Evolutionary conservation across 164 flowering plant genomes (phyloP), one percentile per base, ranked within the genome.

Genomic region (Litsea cubeba): DNA sequence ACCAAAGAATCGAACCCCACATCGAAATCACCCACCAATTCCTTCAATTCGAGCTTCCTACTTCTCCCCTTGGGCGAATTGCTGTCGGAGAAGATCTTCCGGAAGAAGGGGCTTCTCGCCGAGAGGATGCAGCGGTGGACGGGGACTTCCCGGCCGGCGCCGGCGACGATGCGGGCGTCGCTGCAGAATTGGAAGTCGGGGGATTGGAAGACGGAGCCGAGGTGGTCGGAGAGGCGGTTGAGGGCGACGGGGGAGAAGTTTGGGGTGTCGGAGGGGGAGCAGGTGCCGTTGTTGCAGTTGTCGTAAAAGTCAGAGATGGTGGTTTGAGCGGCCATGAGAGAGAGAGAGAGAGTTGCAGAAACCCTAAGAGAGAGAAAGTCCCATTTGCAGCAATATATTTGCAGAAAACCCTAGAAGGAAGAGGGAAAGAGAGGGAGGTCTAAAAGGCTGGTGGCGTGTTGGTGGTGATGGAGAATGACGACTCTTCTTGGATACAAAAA

Each of bases 111-210:
- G 69, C 92, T 89, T 68, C 97, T 76, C 15, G 88, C 81, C 0
- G 89, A 62, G 10, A 92, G 81, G 64, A 92, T 78, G 78, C 91
- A 90, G 15, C 95, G 88, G 81, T 92, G 97, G 35, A 90, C 84
- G 2, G 86, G 78, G 12, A 90, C 72, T 65, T 87, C 89, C 2
- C 81, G 82, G 66, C 54, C 65, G 28, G 11, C 65, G 22, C 79
- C 49, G 20, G 84, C 77, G 11, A 77, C 74, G 76, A 93, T 80
- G 62, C 69, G 81, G 18, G 90, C 91, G 74, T 93, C 98, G 75
- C 87, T 26, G 81, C 78, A 92, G 85, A 70, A 82, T 70, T 77
- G 85, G 12, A 74, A 81, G 0, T 76, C 83, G 24, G 76, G 49
- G 25, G 90, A 77, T 20, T 77, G 76, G 64, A 87, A 82, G 10